Evolutionary conservation across 352 stramenopile genomes (phyloP), one percentile per base, ranked within the genome.

Genomic region (Lagenidium giganteum): DNA sequence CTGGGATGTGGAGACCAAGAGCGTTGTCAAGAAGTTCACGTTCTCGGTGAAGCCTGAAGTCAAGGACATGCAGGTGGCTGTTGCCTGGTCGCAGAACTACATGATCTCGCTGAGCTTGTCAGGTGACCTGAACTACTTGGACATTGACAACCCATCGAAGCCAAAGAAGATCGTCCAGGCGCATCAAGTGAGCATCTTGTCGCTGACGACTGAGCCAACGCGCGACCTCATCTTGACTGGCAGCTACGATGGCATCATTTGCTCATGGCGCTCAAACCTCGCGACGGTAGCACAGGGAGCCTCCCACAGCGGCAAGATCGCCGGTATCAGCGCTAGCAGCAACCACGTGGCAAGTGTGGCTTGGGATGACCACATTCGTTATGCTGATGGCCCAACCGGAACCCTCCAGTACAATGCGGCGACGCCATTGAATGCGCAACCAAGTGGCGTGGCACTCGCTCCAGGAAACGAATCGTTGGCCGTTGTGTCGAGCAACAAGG

Each of bases 181-280:
- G 8, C 89, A 97, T 47, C 87, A 95, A 56, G 92, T 95, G 37
- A 91, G 85, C 37, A 95, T 98, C 51, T 68, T 91, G 28, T 72
- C 83, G 14, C 68, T 98, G 40, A 70, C 83, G 16, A 80, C 93
- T 18, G 86, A 95, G 59, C 54, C 59, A 14, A 50, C 51, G 24
- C 74, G 79, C 9, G 65, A 76, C 14, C 58, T 82, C 14, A 70
- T 98, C 18, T 74, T 97, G 50, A 98, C 93, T 7, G 92, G 87
- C 33, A 96, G 93, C 52, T 97, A 96, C 52, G 93, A 98, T 58
- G 92, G 94, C 14, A 84, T 97, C 18, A 62, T 98, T 25, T 91
- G 81, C 47, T 72, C 93, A 40, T 98, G 90, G 91, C 75, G 86
- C 44, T 60, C 70, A 27, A 80, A 80, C 50, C 52, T 73, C 24